Evolutionary conservation across 2,329 filamentous ascomycete species (phyloP).

Genomic region (Pleurostoma richardsiae): DNA sequence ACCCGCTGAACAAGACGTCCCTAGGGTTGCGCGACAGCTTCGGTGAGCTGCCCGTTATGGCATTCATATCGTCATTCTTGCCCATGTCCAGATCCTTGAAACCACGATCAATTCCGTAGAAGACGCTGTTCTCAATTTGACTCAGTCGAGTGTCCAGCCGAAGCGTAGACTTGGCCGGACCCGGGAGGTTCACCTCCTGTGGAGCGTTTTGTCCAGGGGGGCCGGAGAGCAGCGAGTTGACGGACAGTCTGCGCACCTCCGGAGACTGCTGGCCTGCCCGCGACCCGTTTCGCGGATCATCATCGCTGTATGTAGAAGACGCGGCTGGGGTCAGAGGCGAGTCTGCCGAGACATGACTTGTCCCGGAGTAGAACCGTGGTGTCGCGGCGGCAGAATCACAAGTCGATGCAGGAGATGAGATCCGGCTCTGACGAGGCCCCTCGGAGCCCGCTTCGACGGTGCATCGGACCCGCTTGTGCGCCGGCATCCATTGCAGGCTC

Average conservation of each 20-base stretch:
- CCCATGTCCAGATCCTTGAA: constrained; percentile 64
- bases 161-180: constrained; percentile 7
- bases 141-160: constrained; percentile 8
- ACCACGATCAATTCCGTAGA: constrained; percentile 69
- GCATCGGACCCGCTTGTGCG: constrained; percentile 8
- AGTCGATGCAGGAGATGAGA: constrained; percentile 21
- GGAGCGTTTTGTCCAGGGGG: constrained; percentile 29
- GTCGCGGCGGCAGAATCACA: not conserved
- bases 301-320: constrained; percentile 31
- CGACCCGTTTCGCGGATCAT: constrained; percentile 19
- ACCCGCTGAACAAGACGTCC: constrained; percentile 22
- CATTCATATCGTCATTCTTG: constrained; percentile 64
- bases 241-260: constrained; percentile 45
- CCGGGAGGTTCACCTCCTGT: constrained; percentile 13
- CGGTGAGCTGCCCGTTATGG: constrained; percentile 45
- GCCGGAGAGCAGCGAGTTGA: constrained; percentile 58
- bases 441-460: constrained; percentile 7
- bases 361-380: constrained; percentile 14
- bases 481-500: constrained; percentile 1
- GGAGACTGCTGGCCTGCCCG: constrained; percentile 10
- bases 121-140: constrained; percentile 30
- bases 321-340: constrained; percentile 34
- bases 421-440: not conserved
- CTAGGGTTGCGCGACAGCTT: constrained; percentile 18
- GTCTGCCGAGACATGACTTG: constrained; percentile 18